phyloP scores from a whole-genome alignment of 257 asterid species.

The Petunia secreta region DNA sequence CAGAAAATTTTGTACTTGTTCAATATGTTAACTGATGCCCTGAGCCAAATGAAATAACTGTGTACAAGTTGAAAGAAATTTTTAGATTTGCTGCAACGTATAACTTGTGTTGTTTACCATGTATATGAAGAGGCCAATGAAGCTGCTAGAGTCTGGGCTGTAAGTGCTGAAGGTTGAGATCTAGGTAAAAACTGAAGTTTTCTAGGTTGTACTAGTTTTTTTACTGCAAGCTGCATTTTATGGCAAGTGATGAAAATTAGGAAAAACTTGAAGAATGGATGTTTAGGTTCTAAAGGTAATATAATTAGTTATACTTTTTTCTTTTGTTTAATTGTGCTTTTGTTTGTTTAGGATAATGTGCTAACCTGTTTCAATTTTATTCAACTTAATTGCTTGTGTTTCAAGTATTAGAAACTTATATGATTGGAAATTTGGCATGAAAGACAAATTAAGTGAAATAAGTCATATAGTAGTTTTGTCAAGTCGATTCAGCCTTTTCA shows the following conservation, averaged over 20 bases:
- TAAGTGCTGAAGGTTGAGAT: neutral
- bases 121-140: slow-evolving; percentile 20
- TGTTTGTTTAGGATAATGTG: too few species aligned
- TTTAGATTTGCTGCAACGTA: neutral
- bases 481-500: too few species aligned
- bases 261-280: too few species aligned
- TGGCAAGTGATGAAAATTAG: neutral
- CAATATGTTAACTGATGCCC: slow-evolving; percentile 20
- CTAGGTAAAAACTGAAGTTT: neutral
- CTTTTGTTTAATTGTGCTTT: too few species aligned
- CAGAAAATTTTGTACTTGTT: slow-evolving; percentile 1
- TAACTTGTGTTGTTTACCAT: slow-evolving; percentile 12
- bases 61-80: neutral
- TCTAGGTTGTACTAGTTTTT: neutral
- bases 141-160: slow-evolving; percentile 16
- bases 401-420: too few species aligned
- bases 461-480: too few species aligned
- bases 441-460: too few species aligned
- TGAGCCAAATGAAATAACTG: neutral
- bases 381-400: too few species aligned
- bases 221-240: neutral
- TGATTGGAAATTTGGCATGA: too few species aligned
- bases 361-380: too few species aligned
- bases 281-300: too few species aligned
- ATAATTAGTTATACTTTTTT: too few species aligned